Conservation (phyloP, 148 eudicot genomes). For the Heliosperma pusillum region DNA sequence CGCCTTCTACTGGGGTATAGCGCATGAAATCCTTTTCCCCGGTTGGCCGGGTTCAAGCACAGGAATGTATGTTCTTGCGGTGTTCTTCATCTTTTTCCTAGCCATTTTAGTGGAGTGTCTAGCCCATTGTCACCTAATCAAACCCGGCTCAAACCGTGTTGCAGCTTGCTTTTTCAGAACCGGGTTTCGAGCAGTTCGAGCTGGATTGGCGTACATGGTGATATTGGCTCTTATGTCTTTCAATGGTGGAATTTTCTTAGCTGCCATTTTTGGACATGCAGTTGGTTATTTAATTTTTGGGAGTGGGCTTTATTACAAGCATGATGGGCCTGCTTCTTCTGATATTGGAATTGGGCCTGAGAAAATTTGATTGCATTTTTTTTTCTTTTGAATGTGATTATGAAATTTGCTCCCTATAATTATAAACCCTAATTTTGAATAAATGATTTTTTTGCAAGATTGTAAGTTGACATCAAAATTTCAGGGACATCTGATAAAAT, state of each 20-base stretch:
- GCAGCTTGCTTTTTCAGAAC: conserved; percentile 39
- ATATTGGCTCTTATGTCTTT: conserved; percentile 63
- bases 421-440: too few species aligned
- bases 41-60: conserved; percentile 69
- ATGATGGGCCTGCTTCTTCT: conserved; percentile 6
- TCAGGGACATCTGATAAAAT: too few species aligned
- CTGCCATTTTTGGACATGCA: conserved; percentile 61
- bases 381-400: too few species aligned
- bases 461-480: too few species aligned
- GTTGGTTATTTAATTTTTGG: conserved; percentile 52
- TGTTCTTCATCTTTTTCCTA: conserved; percentile 46
- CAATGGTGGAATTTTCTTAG: conserved; percentile 70
- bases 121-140: conserved; percentile 32
- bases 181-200: conserved; percentile 47
- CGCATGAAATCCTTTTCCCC: conserved; percentile 48
- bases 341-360: conserved; percentile 16
- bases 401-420: too few species aligned
- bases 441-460: too few species aligned
- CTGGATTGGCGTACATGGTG: conserved; percentile 58
- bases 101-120: conserved; percentile 63
- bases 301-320: conserved; percentile 26
- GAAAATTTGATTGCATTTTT: conserved; percentile 13
- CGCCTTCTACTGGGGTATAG: conserved; percentile 69
- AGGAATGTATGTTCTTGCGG: conserved; percentile 56
- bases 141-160: conserved; percentile 45